Conservation (phyloP, 1,139 yeast genomes). For the Suhomyces bribrorum region DNA sequence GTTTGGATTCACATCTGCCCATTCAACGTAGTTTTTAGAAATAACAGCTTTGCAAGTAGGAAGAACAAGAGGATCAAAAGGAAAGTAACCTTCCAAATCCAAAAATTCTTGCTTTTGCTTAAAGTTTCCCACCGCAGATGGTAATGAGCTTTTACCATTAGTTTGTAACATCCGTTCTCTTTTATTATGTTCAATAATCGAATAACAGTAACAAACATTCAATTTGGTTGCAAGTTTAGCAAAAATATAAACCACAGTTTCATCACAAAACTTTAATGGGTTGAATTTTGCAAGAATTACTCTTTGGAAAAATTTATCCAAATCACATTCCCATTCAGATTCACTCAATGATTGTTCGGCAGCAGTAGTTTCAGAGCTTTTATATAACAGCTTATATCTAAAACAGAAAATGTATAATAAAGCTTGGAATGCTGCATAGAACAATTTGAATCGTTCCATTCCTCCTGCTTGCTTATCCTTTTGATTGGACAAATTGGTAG, state of each 20-base stretch:
- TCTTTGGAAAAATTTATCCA: constrained; percentile 86
- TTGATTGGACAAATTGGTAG: constrained; percentile 12
- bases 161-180: constrained; percentile 55
- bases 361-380: constrained; percentile 20
- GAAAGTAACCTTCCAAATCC: constrained; percentile 89
- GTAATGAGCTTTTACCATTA: constrained; percentile 27
- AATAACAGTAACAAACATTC: constrained; percentile 89
- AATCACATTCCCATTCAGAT: constrained; percentile 73
- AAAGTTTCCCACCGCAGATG: constrained; percentile 42
- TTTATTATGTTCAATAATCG: constrained; percentile 88
- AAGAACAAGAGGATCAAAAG: constrained; percentile 88
- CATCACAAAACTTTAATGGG: constrained; percentile 91
- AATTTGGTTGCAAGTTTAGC: constrained; percentile 90
- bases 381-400: constrained; percentile 64
- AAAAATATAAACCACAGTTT: constrained; percentile 89
- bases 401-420: constrained; percentile 89
- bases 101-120: constrained; percentile 73
- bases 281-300: constrained; percentile 85
- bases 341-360: constrained; percentile 21
- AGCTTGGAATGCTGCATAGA: constrained; percentile 93
- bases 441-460: constrained; percentile 79
- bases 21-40: constrained; percentile 63
- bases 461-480: constrained; percentile 42
- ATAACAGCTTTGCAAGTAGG: constrained; percentile 56
- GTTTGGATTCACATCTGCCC: constrained; percentile 58